Percentiles rank a stretch among this genome's conserved stretches.
Evolutionary conservation across 169 alveolate genomes (phyloP).

Genomic region (Plasmodium adleri): DNA sequence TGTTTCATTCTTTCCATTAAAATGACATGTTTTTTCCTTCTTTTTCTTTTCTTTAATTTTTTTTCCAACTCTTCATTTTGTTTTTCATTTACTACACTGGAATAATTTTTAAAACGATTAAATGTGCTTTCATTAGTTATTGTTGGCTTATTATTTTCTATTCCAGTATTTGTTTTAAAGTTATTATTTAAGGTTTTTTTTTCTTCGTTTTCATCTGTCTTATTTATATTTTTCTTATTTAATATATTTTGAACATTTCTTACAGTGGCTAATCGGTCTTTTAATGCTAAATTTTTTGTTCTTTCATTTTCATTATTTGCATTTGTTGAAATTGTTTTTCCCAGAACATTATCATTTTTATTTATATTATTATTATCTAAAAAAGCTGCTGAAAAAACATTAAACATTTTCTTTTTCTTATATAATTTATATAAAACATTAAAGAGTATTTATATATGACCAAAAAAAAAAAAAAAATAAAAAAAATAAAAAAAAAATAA

Average conservation of each 20-base stretch:
- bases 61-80: slow-evolving; percentile 73
- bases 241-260: slow-evolving; percentile 67
- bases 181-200: slow-evolving; percentile 15
- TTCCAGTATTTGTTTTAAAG: slow-evolving; percentile 13
- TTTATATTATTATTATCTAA: slow-evolving; percentile 57
- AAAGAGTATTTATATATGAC: background rate
- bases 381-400: slow-evolving; percentile 75
- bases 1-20: slow-evolving; percentile 51
- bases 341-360: slow-evolving; percentile 26
- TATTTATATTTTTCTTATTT: slow-evolving; percentile 64
- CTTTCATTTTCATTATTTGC: slow-evolving; percentile 70
- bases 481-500: too few relatives aligned
- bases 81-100: slow-evolving; percentile 72
- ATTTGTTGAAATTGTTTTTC: slow-evolving; percentile 50
- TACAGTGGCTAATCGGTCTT: slow-evolving; percentile 75
- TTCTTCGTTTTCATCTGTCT: slow-evolving; percentile 40
- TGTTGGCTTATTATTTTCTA: slow-evolving; percentile 24
- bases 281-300: slow-evolving; percentile 59
- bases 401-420: slow-evolving; percentile 65
- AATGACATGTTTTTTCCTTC: slow-evolving; percentile 64
- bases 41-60: slow-evolving; percentile 62
- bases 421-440: slow-evolving; percentile 7
- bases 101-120: slow-evolving; percentile 59
- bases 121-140: slow-evolving; percentile 20
- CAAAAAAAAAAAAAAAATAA: background rate